Evolutionary conservation across 805 yeast genomes (phyloP), one percentile per base, ranked within the genome.

Genomic region (Metschnikowia gelsemii): DNA sequence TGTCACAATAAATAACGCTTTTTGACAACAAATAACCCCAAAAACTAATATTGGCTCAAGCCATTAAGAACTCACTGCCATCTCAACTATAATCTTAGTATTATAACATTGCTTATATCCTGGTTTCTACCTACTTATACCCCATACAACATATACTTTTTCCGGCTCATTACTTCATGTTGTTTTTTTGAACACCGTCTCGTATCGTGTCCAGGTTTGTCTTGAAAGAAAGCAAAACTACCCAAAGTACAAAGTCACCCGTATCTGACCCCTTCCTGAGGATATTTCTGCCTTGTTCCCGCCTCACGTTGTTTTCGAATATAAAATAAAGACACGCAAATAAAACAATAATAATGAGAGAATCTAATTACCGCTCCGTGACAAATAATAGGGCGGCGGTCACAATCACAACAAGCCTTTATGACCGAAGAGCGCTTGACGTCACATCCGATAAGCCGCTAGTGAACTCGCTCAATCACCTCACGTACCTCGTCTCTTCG

Each of bases 361-460:
- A 89, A 56, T 80, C 96, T 26, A 89, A 89, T 66, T 85, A 84
- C 67, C 80, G 84, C 57, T 82, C 90, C 17, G 78, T 88, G 36
- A 64, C 82, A 37, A 76, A 81, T 41, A 93, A 91, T 68, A 77
- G 84, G 59, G 97, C 99, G 3, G 89, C 96, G n/a, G 87, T 90
- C 21, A 81, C 90, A 20, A 88, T 91, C 46, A 84, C 96, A 6
- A 79, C 96, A 20, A 81, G 91, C 16, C 77, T 91, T 22, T 91
- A 91, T 60, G 98, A 91, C 64, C 68, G 98, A 45, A 68, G 98
- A 37, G 97, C 98, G 0, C 72, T 91, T 39, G 98, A 93, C 60
- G 86, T 90, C 49, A 84, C 96, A 1, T 79, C 88, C 21, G 90
- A 87, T 58, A 80, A 85, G 51, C 97, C 99, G 1, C 72, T 91